phyloP scores from a whole-genome alignment of 192 early-diverging fungal genomes.

The Kappamyces sp. region DNA sequence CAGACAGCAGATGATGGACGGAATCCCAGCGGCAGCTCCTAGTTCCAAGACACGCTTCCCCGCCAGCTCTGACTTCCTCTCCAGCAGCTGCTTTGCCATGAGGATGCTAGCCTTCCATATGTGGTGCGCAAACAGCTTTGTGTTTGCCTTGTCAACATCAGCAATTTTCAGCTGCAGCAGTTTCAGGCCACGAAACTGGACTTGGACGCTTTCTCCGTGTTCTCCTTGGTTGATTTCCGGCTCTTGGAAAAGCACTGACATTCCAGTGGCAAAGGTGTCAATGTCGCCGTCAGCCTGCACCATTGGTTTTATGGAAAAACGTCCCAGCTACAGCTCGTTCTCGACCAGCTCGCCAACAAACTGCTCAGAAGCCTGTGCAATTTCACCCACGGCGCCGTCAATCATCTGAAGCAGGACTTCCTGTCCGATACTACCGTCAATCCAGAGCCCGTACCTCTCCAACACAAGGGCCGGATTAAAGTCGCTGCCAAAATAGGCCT shows the following conservation, averaged over 20 bases:
- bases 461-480: too few species aligned
- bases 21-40: conserved; percentile 73
- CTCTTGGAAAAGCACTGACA: conserved; percentile 11
- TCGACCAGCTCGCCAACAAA: too few species aligned
- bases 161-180: not conserved
- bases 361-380: too few species aligned
- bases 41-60: conserved; percentile 56
- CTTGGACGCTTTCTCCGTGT: conserved; percentile 1
- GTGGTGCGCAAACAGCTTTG: conserved; percentile 22
- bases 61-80: not conserved
- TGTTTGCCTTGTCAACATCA: conserved; percentile 7
- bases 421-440: too few species aligned
- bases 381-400: too few species aligned
- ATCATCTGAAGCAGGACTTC: too few species aligned
- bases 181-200: not conserved
- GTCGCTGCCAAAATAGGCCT: too few species aligned
- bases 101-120: conserved; percentile 22
- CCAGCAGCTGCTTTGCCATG: conserved; percentile 16
- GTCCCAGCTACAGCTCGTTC: too few species aligned
- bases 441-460: too few species aligned
- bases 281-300: not conserved
- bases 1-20: conserved; percentile 55
- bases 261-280: conserved; percentile 15
- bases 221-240: conserved; percentile 17
- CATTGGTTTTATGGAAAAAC: too few species aligned